Base-by-base conservation (phyloP, 768 basidiomycete species). In the Cyathus striatus region DNA sequence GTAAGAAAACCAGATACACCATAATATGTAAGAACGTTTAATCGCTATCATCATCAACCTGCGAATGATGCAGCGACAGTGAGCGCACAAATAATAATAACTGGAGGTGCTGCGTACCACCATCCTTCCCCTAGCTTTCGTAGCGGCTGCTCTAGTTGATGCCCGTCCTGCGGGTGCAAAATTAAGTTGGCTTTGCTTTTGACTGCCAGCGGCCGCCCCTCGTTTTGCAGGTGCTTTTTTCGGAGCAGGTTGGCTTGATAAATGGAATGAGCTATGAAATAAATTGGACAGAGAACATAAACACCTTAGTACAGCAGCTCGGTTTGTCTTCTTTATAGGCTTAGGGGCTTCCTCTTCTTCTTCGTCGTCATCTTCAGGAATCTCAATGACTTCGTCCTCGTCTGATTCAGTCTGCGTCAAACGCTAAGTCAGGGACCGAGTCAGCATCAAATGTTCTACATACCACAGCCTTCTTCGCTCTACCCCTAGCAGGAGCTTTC, bases 221-320 rank as follows among this genome's bases (percentile, higher is more conserved):
- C 78, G 83, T 48, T 61, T 69, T 16, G 65, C 58, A 26, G 66
- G 61, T 26, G 71, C 63, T 46, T 68, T 75, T 53, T 71, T 74
- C 4, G 62, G 26, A 12, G 65, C 54, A 6, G 66, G 52, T 64
- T 69, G 66, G 39, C 64, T 68, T 36, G 7, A 4, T 25, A 36
- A 22, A 44, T 23, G 49, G 14, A 37, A 32, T 39, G 16, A 16
- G 6, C 20, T 38, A n/a, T 23, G 21, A 49, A 6, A 9, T 13
- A n/a, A 40, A 17, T 4, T 18, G 21, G 16, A 21, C n/a, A 40
- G 10, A 33, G 48, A 16, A n/a, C 30, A 42, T 1, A 4, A 65
- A 43, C 51, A 85, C 86, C 76, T 84, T 25, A 84, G 57, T 12
- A 82, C 75, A 7, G 83, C 79, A 18, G 82, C 78, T 40, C 86